These are phyloP conservation scores for Auricularia cornea DNA, from an alignment of 768 basidiomycete genomes.

Conservation along the genomic window DNA sequence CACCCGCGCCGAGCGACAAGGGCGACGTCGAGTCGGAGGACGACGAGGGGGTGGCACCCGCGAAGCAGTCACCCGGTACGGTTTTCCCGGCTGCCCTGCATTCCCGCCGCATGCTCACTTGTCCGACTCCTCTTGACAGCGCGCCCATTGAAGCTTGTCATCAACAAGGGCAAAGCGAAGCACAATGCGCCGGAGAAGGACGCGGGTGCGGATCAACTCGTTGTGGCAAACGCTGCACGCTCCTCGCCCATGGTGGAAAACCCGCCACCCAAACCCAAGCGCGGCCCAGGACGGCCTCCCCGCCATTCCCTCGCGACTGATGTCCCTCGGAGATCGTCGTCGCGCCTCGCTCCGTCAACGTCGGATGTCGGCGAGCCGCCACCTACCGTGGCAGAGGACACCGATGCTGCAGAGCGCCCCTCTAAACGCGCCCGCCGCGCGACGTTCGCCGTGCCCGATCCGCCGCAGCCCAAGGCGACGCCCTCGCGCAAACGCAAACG, in stretches of 20 bases:
- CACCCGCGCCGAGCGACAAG: neutral
- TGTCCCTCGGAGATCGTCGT: no score
- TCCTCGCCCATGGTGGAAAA: no score
- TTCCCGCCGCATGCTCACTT: neutral
- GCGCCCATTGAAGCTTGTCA: neutral
- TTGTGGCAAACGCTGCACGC: no score
- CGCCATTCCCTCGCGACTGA: no score
- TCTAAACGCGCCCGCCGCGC: no score
- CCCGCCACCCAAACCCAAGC: no score
- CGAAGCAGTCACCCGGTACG: neutral
- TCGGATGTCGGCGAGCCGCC: no score
- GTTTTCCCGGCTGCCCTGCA: neutral
- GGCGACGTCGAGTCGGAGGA: neutral
- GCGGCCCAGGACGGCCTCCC: no score
- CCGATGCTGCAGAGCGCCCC: no score
- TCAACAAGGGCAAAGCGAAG: neutral
- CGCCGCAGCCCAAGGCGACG: neutral
- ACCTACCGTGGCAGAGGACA: no score
- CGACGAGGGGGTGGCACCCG: neutral
- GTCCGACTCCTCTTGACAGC: neutral
- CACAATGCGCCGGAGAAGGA: neutral
- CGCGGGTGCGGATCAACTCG: no score
- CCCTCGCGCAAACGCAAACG: neutral
- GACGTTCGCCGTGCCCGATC: neutral
- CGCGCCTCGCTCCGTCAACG: no score